Percentiles rank a stretch among this genome's conserved stretches.
Conservation (phyloP, 176 grass and related monocot genomes). For the Carex parvula region DNA sequence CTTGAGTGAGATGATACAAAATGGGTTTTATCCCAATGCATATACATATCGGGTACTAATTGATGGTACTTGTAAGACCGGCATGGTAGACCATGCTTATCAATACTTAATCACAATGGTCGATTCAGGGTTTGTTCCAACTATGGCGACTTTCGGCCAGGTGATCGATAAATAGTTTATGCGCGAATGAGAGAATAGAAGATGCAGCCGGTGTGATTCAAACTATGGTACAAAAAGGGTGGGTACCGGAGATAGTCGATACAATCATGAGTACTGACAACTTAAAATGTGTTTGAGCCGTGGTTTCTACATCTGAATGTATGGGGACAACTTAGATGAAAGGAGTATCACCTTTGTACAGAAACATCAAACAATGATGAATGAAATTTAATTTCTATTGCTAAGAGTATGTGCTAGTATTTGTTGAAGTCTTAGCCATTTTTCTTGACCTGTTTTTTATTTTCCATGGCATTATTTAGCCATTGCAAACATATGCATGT, state of each 20-base stretch:
- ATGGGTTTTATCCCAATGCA: slow-evolving; percentile 53
- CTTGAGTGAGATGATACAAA: slow-evolving; percentile 61
- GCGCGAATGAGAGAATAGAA: slow-evolving; percentile 37
- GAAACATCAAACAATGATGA: not conserved
- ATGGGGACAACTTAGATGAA: not conserved
- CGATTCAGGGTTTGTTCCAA: slow-evolving; percentile 59
- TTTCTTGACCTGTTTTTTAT: not conserved
- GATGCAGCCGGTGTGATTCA: slow-evolving; percentile 65
- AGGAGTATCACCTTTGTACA: not conserved
- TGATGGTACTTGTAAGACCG: slow-evolving; percentile 73
- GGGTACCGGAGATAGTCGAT: slow-evolving; percentile 63
- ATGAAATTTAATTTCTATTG: not conserved
- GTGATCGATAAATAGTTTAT: slow-evolving; percentile 74
- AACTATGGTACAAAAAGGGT: slow-evolving; percentile 64
- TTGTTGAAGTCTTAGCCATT: not conserved
- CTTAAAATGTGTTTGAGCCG: slow-evolving; percentile 26
- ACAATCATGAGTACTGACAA: slow-evolving; percentile 83
- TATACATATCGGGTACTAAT: slow-evolving; percentile 79
- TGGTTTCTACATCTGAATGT: not conserved
- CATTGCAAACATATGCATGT: not conserved
- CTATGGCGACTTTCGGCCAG: slow-evolving; percentile 61
- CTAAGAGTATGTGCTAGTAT: not conserved
- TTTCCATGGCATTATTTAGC: not conserved
- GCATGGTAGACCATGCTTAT: slow-evolving; percentile 49
- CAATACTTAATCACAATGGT: slow-evolving; percentile 63